Base-by-base conservation (phyloP, 2,329 filamentous ascomycete species). In the Colletotrichum gigasporum region DNA sequence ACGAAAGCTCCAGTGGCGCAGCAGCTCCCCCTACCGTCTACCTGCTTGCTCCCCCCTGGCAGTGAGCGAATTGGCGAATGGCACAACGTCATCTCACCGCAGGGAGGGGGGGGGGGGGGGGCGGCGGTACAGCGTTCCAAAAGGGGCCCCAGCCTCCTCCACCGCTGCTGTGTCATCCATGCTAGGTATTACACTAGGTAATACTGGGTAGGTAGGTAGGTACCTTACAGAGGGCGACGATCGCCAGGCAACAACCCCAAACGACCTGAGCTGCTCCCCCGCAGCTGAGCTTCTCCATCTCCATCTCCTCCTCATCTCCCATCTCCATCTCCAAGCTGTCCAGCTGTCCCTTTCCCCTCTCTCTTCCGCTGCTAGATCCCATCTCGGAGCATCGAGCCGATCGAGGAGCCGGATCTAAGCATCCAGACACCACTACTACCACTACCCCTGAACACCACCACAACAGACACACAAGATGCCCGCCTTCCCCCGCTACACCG, bases 11-110 rank as follows among this genome's bases (percentile, higher is more conserved):
- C 9, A 18, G 58, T 55, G 60, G 60, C 60, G 60, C 54, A 63
- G 60, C 39, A 63, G 60, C 60, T 63, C n/a, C 24, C 54, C 54
- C n/a, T n/a, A n/a, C n/a, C n/a, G n/a, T n/a, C 60, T 58, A 22
- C 34, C 26, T 51, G 16, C 34, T 41, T 11, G 9, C 12, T 4
- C 12, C 10, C n/a, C n/a, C n/a, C n/a, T n/a, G n/a, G n/a, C n/a
- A n/a, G n/a, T n/a, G n/a, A n/a, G 34, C 30, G n/a, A 34, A 28
- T 44, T 28, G 20, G 42, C 34, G 61, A 64, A 64, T 64, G 12
- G n/a, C 48, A 18, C 48, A 55, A 54, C 61, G 56, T 61, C 61
- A 55, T 61, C 42, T 30, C 30, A 32, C 16, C 56, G 50, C 35
- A 61, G n/a, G n/a, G n/a, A n/a, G n/a, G n/a, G n/a, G n/a, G n/a